Evolutionary conservation across 2,329 filamentous ascomycete species (phyloP).

Genomic region (Sclerotinia spermophila): DNA sequence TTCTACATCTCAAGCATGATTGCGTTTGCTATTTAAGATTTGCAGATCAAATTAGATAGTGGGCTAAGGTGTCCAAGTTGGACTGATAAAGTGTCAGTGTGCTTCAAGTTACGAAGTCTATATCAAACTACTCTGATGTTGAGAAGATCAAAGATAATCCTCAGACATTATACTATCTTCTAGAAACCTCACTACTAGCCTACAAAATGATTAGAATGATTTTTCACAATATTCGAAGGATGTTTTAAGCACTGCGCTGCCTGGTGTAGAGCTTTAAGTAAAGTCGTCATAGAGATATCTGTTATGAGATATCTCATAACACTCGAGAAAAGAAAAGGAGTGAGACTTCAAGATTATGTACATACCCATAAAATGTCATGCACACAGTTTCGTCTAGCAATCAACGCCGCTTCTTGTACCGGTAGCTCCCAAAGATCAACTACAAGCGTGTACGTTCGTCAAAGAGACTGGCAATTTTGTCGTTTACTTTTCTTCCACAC

Average conservation of each 20-base stretch:
- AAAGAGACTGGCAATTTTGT: not conserved
- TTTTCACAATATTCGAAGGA: not conserved
- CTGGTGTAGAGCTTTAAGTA: not conserved
- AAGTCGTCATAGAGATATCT: not conserved
- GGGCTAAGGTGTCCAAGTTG: not conserved
- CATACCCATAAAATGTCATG: not conserved
- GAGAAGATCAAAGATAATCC: not conserved
- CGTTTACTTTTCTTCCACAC: no score
- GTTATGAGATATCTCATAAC: not conserved
- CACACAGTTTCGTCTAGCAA: not conserved
- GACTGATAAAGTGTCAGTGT: not conserved
- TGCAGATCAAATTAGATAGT: no score
- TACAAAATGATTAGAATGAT: not conserved
- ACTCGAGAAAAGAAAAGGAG: not conserved
- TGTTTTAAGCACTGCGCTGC: not conserved
- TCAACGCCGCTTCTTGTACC: not conserved
- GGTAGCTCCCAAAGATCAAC: not conserved
- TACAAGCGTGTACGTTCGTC: not conserved
- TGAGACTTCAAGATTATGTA: not conserved
- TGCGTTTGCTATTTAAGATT: no score
- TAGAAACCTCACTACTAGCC: not conserved
- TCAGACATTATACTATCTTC: not conserved
- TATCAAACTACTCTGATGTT: not conserved
- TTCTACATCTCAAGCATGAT: not conserved
- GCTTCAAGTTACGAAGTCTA: not conserved